Conservation (phyloP, 1,284 basidiomycete genomes). For the Mycena sp. region DNA sequence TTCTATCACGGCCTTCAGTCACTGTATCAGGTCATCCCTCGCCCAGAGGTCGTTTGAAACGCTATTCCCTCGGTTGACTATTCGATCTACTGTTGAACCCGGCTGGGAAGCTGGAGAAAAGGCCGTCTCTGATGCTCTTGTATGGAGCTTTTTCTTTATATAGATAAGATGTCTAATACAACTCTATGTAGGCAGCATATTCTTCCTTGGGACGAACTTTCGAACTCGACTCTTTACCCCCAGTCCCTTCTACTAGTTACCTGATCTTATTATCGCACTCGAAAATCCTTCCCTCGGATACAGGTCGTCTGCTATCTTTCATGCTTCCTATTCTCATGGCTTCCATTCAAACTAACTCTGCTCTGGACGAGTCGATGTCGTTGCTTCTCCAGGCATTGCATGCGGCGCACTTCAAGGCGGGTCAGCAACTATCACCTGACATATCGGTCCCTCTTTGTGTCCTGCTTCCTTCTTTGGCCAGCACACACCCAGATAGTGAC, state of each 20-base stretch:
- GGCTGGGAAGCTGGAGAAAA: constrained; percentile 52
- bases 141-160: constrained; percentile 37
- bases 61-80: constrained; percentile 55
- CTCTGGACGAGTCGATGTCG: constrained; percentile 65
- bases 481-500: constrained; percentile 65
- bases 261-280: constrained; percentile 62
- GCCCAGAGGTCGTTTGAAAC: constrained; percentile 57
- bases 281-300: constrained; percentile 31
- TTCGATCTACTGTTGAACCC: constrained; percentile 40
- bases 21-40: constrained; percentile 51
- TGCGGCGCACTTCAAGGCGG: constrained; percentile 30
- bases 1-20: constrained; percentile 50
- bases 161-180: neutral
- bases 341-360: constrained; percentile 60
- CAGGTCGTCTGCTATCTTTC: constrained; percentile 42
- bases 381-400: constrained; percentile 59
- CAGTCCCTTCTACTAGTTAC: constrained; percentile 42
- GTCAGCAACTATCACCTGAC: constrained; percentile 53
- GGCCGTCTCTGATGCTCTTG: constrained; percentile 49
- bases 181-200: constrained; percentile 38
- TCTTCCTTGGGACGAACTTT: constrained; percentile 32
- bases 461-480: constrained; percentile 63
- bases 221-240: constrained; percentile 13
- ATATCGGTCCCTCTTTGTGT: constrained; percentile 56
- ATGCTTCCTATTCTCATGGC: constrained; percentile 57